These are phyloP conservation scores for Calonectria hawksworthii DNA, from an alignment of 2,329 filamentous ascomycete genomes.

Conservation along the genomic window DNA sequence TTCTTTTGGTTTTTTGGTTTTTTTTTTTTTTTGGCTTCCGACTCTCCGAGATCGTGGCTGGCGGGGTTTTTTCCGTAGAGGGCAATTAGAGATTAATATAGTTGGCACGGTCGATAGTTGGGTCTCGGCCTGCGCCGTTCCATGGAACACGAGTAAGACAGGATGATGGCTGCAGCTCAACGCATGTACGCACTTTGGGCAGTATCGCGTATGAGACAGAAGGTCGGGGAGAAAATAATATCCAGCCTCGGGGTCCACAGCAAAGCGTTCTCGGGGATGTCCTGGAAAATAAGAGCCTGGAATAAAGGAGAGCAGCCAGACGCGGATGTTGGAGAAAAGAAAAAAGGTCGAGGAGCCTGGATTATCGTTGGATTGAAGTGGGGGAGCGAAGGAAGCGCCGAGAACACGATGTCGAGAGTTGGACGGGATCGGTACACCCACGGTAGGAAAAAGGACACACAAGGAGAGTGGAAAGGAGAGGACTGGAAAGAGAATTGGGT, in stretches of 20 bases:
- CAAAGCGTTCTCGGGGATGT: background rate
- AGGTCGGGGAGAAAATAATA: background rate
- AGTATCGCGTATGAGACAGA: constrained; percentile 12
- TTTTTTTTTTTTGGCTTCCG: constrained; percentile 8
- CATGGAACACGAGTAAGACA: constrained; percentile 28
- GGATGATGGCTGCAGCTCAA: constrained; percentile 8
- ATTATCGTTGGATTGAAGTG: constrained; percentile 15
- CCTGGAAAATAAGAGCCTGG: background rate
- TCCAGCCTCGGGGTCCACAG: background rate
- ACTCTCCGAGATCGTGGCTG: background rate
- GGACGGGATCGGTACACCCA: background rate
- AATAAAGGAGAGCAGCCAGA: background rate
- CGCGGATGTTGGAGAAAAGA: background rate
- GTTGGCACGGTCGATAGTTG: constrained; percentile 3
- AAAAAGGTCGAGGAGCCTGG: background rate
- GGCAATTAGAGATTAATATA: constrained; percentile 26
- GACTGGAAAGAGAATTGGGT: constrained; percentile 13
- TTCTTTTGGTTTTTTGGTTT: background rate
- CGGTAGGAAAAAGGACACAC: constrained; percentile 2
- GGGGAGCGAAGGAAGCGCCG: constrained; percentile 18
- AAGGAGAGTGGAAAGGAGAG: constrained; percentile 8
- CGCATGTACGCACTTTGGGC: constrained; percentile 11
- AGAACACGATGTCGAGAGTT: constrained; percentile 5
- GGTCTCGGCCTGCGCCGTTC: constrained; percentile 21
- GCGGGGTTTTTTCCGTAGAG: background rate